Evolutionary conservation across 2,329 filamentous ascomycete species (phyloP).

Genomic region (Fonsecaea multimorphosa): DNA sequence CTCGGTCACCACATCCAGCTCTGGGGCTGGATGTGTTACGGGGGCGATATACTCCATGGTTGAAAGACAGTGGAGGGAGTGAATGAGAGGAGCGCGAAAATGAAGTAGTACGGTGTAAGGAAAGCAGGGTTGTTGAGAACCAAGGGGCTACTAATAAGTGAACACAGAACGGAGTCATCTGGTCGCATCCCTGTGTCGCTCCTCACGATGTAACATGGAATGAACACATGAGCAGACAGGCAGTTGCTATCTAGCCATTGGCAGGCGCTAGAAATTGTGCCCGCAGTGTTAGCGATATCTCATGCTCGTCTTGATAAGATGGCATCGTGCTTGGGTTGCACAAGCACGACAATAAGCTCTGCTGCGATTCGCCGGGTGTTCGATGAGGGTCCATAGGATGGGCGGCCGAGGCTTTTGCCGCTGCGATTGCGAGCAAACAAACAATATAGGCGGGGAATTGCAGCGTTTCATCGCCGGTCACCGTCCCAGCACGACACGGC

Average conservation of each 20-base stretch:
- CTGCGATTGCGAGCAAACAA: slow-evolving; percentile 16
- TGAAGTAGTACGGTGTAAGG: slow-evolving; percentile 19
- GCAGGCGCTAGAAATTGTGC: slow-evolving; percentile 24
- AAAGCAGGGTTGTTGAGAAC: slow-evolving; percentile 19
- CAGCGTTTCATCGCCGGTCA: slow-evolving; percentile 26
- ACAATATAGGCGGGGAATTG: slow-evolving; percentile 14
- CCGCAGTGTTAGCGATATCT: slow-evolving; percentile 29
- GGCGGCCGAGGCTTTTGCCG: slow-evolving; percentile 12
- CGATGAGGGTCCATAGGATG: slow-evolving; percentile 17
- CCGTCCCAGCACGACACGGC: slow-evolving; percentile 6
- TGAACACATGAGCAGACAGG: slow-evolving; percentile 17
- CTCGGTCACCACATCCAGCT: slow-evolving; percentile 34
- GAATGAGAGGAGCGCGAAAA: slow-evolving; percentile 22
- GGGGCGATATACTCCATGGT: slow-evolving; percentile 33
- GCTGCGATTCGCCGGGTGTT: slow-evolving; percentile 17
- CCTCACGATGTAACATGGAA: slow-evolving; percentile 31
- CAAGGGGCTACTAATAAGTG: slow-evolving; percentile 21
- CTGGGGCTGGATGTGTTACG: slow-evolving; percentile 30
- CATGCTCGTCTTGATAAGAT: slow-evolving; percentile 20
- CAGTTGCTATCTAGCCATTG: slow-evolving; percentile 20
- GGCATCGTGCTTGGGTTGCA: slow-evolving; percentile 14
- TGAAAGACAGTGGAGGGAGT: slow-evolving; percentile 17
- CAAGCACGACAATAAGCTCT: slow-evolving; percentile 26
- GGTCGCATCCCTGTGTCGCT: slow-evolving; percentile 13
- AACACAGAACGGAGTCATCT: slow-evolving; percentile 14